Percentiles rank a stretch among this genome's conserved stretches.
Conservation (phyloP, 371 early-diverging fungal species). For the Mucor ambiguus region DNA sequence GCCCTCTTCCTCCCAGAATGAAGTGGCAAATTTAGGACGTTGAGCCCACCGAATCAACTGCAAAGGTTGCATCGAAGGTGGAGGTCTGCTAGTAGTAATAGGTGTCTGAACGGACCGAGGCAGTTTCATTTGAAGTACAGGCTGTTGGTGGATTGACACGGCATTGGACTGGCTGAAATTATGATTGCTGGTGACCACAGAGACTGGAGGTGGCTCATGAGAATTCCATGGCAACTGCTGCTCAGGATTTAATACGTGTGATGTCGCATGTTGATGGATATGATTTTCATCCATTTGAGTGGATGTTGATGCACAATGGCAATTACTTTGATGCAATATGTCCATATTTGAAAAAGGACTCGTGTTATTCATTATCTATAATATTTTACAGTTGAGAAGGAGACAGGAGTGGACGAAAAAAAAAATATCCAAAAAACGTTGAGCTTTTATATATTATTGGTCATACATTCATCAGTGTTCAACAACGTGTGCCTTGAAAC, state of each 20-base stretch:
- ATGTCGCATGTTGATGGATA: background rate
- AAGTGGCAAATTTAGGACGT: conserved; percentile 67
- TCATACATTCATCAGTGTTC: background rate
- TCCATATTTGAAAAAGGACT: background rate
- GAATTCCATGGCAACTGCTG: background rate
- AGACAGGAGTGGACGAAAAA: background rate
- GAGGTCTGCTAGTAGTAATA: background rate
- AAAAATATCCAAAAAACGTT: background rate
- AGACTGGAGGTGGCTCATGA: background rate
- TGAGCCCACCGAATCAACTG: conserved; percentile 1
- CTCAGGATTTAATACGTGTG: background rate
- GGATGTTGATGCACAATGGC: background rate
- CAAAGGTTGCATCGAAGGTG: background rate
- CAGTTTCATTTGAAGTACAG: background rate
- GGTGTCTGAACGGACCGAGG: background rate
- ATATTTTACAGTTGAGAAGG: background rate
- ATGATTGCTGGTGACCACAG: background rate
- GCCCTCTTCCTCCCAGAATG: conserved; percentile 82
- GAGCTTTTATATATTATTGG: background rate
- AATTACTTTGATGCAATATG: background rate
- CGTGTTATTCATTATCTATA: background rate
- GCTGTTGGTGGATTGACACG: background rate
- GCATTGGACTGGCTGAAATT: background rate
- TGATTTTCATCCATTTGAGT: background rate
- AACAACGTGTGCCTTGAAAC: conserved; percentile 1